Evolutionary conservation across 1,284 basidiomycete genomes (phyloP).

Genomic region (Cutaneotrichosporon sp.): DNA sequence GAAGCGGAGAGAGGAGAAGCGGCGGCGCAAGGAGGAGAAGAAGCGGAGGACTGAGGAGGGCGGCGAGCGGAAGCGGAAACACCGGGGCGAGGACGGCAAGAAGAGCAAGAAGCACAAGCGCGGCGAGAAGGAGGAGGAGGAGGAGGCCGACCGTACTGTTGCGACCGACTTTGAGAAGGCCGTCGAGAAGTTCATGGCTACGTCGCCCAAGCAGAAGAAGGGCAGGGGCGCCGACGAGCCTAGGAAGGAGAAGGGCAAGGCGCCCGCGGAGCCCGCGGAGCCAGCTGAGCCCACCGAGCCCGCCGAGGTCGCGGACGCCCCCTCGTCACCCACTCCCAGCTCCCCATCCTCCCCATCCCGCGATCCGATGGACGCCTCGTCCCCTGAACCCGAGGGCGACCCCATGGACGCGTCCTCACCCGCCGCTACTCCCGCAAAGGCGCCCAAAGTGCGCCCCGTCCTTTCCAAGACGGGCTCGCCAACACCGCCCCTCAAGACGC

Average conservation of each 20-base stretch:
- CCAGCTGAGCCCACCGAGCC: no score
- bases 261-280: neutral
- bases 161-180: neutral
- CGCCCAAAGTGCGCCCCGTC: neutral
- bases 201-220: neutral
- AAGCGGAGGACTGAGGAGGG: slow-evolving; percentile 3
- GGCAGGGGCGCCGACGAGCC: neutral
- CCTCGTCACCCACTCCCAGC: neutral
- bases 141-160: neutral
- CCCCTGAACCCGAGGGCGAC: neutral
- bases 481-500: neutral
- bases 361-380: slow-evolving; percentile 4
- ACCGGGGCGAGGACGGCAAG: slow-evolving; percentile 1
- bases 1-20: slow-evolving; percentile 9
- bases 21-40: slow-evolving; percentile 11
- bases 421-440: neutral
- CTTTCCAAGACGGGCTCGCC: neutral
- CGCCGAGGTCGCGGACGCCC: no score
- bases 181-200: neutral
- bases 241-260: neutral
- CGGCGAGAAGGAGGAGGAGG: neutral
- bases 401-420: neutral
- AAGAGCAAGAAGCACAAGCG: slow-evolving; percentile 9
- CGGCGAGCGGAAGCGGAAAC: slow-evolving; percentile 8
- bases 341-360: neutral